phyloP scores from a whole-genome alignment of 305 asterid genomes.

The Ilex paraguariensis region DNA sequence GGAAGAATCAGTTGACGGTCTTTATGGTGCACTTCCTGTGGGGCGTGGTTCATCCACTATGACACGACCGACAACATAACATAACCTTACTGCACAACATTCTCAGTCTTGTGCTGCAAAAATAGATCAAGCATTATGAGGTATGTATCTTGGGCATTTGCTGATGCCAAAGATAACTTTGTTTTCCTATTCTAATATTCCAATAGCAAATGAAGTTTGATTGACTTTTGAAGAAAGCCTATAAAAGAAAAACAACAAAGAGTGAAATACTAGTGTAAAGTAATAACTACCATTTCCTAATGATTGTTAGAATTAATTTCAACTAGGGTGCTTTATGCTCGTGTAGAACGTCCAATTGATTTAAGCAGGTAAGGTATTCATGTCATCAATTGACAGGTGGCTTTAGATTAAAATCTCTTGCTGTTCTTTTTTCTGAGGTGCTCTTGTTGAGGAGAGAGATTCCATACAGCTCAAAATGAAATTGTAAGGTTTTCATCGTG shows the following conservation, averaged over 20 bases:
- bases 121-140: background rate
- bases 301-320: too few relatives aligned
- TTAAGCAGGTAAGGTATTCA: too few relatives aligned
- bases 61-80: slow-evolving; percentile 87
- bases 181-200: background rate
- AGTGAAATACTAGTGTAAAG: background rate
- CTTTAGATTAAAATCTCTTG: too few relatives aligned
- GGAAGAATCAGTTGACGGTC: slow-evolving; percentile 53
- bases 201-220: background rate
- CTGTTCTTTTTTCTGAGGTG: too few relatives aligned
- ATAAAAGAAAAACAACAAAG: background rate
- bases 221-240: too few relatives aligned
- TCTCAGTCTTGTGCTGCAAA: background rate
- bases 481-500: too few relatives aligned
- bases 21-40: slow-evolving; percentile 60
- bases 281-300: too few relatives aligned
- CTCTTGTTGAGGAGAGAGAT: too few relatives aligned
- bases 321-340: too few relatives aligned
- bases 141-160: background rate
- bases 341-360: too few relatives aligned
- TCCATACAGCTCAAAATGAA: too few relatives aligned
- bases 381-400: too few relatives aligned
- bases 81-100: slow-evolving; percentile 15
- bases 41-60: slow-evolving; percentile 91
- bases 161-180: background rate